Percentiles rank a stretch among this genome's conserved stretches.
These are phyloP conservation scores for Cutaneotrichosporon sp. DNA, from an alignment of 1,284 basidiomycete species.

Conservation along the genomic window DNA sequence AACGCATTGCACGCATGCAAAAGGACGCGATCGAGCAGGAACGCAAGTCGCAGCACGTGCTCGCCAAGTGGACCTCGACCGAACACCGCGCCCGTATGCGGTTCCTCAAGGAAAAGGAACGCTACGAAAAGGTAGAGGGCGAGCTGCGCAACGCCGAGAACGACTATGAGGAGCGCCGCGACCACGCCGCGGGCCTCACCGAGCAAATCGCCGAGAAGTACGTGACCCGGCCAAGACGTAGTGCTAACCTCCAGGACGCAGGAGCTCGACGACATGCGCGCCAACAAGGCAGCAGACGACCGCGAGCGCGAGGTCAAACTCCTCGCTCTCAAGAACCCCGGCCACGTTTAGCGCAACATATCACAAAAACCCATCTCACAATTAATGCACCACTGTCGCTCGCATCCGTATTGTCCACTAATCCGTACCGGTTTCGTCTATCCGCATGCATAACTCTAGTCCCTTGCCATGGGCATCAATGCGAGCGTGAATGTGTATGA, in stretches of 20 bases:
- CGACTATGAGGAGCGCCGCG: conserved; percentile 46
- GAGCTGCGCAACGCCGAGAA: conserved; percentile 46
- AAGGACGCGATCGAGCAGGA: conserved; percentile 45
- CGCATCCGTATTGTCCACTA: too few species aligned
- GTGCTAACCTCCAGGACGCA: conserved; percentile 33
- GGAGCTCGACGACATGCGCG: conserved; percentile 49
- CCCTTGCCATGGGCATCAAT: background rate
- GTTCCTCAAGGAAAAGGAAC: conserved; percentile 49
- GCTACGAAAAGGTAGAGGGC: conserved; percentile 45
- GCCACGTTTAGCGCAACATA: conserved; percentile 30
- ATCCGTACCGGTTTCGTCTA: too few species aligned
- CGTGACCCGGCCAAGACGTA: conserved; percentile 2
- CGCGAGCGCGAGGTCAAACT: conserved; percentile 49
- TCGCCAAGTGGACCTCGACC: conserved; percentile 44
- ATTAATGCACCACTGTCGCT: too few species aligned
- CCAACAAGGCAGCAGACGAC: conserved; percentile 50
- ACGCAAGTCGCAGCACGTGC: conserved; percentile 43
- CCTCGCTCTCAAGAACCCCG: conserved; percentile 46
- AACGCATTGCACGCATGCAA: conserved; percentile 43
- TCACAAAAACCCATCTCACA: too few species aligned
- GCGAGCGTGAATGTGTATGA: background rate
- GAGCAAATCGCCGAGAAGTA: conserved; percentile 38
- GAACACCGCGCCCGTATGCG: conserved; percentile 49
- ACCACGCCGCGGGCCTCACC: conserved; percentile 43
- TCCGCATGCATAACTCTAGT: too few species aligned